Base-by-base conservation (phyloP, 164 flowering plant species). In the Vitis amurensis region DNA sequence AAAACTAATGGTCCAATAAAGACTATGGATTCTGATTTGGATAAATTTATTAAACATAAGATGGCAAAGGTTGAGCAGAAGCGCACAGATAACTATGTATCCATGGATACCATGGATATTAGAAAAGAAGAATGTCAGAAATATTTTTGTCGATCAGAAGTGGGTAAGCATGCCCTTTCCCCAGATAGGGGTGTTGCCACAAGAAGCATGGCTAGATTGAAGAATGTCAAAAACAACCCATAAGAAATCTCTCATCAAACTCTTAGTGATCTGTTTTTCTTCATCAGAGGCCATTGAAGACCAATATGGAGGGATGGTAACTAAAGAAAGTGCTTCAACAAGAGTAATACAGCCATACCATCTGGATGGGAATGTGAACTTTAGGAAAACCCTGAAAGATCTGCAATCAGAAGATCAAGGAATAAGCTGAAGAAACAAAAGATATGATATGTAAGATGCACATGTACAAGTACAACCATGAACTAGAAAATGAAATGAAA, bases 141-240 rank as follows among this genome's bases (percentile, higher is more conserved):
- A 14, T 1, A 4, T 16, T 3, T 9, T 37, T 2, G 5, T 62
- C 65, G 9, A 62, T 48, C 30, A 17, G n/a, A 47, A 14, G 4
- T 13, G 13, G 23, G 55, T 47, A 9, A 19, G 50, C 17, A 59
- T 8, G 3, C 16, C 52, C 3, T 59, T 23, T 50, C 50, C n/a
- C 50, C 27, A 16, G 47, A 30, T 10, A 31, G 23, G 53, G 73
- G 77, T 44, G 66, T 65, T 44, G 19, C 48, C 1, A 74, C 77
- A 59, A 69, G 77, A 70, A 74, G 77, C 64, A 74, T 74, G 77
- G 50, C 62, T 37, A 74, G 55, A 37, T 56, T 64, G 29, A 23
- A 2, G 44, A 57, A 48, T 19, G 14, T 11, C 19, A 29, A 15
- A 68, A 68, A 47, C 19, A 58, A 11, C 64, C 14, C 51, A 64